A percentile compares a stretch with the other conserved stretches of the same genome.
phyloP scores from a whole-genome alignment of 371 early-diverging fungal species.

The Chytridiales sp. region DNA sequence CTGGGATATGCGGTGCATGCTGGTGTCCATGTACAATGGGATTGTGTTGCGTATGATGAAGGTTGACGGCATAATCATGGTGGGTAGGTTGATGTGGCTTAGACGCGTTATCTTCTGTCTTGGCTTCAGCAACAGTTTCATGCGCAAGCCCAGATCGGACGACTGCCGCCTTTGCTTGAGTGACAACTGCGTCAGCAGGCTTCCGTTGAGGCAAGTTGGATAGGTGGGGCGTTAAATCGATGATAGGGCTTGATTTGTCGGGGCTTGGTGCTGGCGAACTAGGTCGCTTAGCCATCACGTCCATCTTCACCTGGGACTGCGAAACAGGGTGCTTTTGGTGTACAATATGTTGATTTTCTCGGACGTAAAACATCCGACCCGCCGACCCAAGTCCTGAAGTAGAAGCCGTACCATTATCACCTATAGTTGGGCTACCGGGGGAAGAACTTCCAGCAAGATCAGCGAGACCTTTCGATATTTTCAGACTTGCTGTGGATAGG shows the following conservation, averaged over 20 bases:
- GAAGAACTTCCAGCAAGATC: slow-evolving; percentile 16
- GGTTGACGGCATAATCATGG: too few species aligned
- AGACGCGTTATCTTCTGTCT: not conserved
- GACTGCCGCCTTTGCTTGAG: not conserved
- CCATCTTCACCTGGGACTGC: slow-evolving; percentile 11
- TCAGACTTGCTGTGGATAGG: slow-evolving; percentile 11
- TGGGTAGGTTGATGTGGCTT: too few species aligned
- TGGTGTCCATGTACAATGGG: too few species aligned
- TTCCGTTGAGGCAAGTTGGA: slow-evolving; percentile 14
- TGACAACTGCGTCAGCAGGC: slow-evolving; percentile 1
- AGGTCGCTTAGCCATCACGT: slow-evolving; percentile 6
- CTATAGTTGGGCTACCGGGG: slow-evolving; percentile 14
- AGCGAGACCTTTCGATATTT: slow-evolving; percentile 19
- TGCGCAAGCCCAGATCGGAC: too few species aligned
- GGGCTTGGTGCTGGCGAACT: slow-evolving; percentile 8
- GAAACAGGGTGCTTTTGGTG: slow-evolving; percentile 33
- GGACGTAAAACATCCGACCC: not conserved
- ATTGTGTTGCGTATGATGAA: too few species aligned
- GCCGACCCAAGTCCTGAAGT: slow-evolving; percentile 5
- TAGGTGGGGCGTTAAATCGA: slow-evolving; percentile 28
- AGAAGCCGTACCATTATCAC: not conserved
- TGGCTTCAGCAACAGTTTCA: not conserved
- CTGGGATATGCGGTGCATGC: too few species aligned
- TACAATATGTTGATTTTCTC: slow-evolving; percentile 23
- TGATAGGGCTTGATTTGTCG: slow-evolving; percentile 15